phyloP scores from a whole-genome alignment of 108 stramenopile species.

The Mayamaea pseudoterrestris region DNA sequence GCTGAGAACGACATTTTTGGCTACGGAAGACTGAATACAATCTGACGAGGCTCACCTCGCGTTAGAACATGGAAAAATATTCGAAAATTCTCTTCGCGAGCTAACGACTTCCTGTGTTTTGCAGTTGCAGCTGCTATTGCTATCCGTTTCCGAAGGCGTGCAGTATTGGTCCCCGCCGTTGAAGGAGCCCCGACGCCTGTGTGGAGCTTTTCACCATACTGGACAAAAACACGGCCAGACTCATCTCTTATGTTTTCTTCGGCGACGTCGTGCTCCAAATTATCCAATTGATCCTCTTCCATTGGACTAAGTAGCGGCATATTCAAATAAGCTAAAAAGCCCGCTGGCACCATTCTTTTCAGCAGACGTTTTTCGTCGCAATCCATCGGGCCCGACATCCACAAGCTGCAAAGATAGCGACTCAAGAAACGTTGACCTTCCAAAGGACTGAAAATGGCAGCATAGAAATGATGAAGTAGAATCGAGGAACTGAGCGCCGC shows the following conservation, averaged over 20 bases:
- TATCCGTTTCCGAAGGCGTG: constrained; percentile 42
- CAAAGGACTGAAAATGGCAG: constrained; percentile 58
- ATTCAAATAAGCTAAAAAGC: constrained; percentile 55
- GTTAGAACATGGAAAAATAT: constrained; percentile 11
- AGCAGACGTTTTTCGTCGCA: constrained; percentile 56
- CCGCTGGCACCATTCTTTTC: constrained; percentile 50
- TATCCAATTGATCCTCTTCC: constrained; percentile 65
- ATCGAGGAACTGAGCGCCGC: constrained; percentile 49
- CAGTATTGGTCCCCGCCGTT: constrained; percentile 44
- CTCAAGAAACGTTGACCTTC: constrained; percentile 57
- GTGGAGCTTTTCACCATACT: neutral
- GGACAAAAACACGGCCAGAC: neutral
- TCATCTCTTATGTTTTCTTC: constrained; percentile 14
- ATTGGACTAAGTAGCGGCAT: constrained; percentile 50
- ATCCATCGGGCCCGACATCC: constrained; percentile 52
- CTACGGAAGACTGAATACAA: constrained; percentile 12
- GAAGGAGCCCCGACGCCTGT: too few relatives aligned
- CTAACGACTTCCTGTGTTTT: neutral
- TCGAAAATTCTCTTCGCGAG: constrained; percentile 22
- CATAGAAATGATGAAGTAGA: constrained; percentile 64
- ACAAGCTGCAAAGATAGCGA: constrained; percentile 65
- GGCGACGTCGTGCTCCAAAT: constrained; percentile 34
- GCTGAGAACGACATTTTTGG: constrained; percentile 48
- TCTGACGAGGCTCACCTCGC: too few relatives aligned
- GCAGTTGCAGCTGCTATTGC: constrained; percentile 14